Percentiles rank a stretch among this genome's conserved stretches.
These are phyloP conservation scores for Cystofilobasidium capitatum DNA, from an alignment of 768 basidiomycete species.

Conservation along the genomic window DNA sequence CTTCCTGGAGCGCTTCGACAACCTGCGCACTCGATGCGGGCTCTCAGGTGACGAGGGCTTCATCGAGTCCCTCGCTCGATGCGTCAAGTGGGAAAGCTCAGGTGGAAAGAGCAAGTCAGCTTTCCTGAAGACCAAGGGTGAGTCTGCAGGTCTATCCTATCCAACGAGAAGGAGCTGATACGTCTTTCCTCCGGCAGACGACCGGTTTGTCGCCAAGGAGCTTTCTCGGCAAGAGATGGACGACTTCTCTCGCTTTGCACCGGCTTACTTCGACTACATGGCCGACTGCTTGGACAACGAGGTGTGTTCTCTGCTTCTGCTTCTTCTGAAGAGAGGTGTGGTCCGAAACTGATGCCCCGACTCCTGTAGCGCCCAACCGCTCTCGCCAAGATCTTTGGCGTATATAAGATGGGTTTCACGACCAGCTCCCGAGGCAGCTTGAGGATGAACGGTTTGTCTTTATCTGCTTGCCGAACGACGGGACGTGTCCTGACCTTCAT, in stretches of 20 bases:
- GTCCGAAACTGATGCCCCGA: not conserved
- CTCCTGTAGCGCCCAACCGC: slow-evolving; percentile 72
- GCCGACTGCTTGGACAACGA: slow-evolving; percentile 79
- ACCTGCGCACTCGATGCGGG: slow-evolving; percentile 78
- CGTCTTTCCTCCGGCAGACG: slow-evolving; percentile 49
- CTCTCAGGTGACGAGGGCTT: slow-evolving; percentile 74
- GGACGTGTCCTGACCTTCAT: no score
- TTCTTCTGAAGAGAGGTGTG: no score
- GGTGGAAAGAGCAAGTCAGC: slow-evolving; percentile 96
- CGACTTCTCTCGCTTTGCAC: slow-evolving; percentile 92
- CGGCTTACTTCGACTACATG: slow-evolving; percentile 97
- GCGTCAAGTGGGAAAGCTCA: slow-evolving; percentile 88
- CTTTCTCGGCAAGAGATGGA: slow-evolving; percentile 82
- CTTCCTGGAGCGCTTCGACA: slow-evolving; percentile 95
- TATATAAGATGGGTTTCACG: slow-evolving; percentile 84
- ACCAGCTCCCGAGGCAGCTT: slow-evolving; percentile 74
- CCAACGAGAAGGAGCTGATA: slow-evolving; percentile 16
- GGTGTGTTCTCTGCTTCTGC: slow-evolving; percentile 45
- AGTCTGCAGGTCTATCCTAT: slow-evolving; percentile 24
- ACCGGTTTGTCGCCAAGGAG: slow-evolving; percentile 97
- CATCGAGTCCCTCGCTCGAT: slow-evolving; percentile 83
- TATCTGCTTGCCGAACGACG: no score
- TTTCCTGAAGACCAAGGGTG: slow-evolving; percentile 89
- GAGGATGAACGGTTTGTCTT: slow-evolving; percentile 79
- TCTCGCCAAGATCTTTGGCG: slow-evolving; percentile 92